Evolutionary conservation across 129 eudicot species (phyloP).

Genomic region (Ambrosia artemisiifolia): DNA sequence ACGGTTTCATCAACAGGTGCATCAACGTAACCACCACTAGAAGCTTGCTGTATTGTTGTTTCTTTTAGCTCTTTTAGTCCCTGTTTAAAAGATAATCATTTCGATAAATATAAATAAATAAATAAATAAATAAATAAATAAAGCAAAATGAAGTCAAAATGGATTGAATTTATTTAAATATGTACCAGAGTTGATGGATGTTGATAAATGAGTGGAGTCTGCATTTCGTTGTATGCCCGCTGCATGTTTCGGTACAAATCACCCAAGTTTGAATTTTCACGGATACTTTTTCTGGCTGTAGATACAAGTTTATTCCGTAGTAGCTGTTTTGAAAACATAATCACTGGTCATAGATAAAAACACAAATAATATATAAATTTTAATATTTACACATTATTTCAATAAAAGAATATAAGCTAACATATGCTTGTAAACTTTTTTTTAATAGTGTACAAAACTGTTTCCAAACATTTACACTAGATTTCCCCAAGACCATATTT

Average conservation of each 20-base stretch:
- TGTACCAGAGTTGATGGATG: slow-evolving; percentile 70
- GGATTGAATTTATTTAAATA: not conserved
- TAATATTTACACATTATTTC: not conserved
- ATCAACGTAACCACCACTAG: slow-evolving; percentile 71
- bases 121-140: not conserved
- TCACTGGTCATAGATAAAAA: slow-evolving; percentile 1
- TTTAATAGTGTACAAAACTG: too few relatives aligned
- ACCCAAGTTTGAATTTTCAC: slow-evolving; percentile 65
- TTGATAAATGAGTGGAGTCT: slow-evolving; percentile 89
- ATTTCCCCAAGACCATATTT: not conserved
- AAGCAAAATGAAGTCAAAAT: not conserved
- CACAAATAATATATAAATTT: not conserved
- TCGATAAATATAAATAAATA: not conserved
- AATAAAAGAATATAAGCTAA: not conserved
- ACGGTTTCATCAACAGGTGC: slow-evolving; percentile 84
- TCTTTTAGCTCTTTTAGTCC: slow-evolving; percentile 91
- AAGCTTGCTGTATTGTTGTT: slow-evolving; percentile 73
- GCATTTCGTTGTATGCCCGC: slow-evolving; percentile 83
- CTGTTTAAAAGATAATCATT: slow-evolving; percentile 34
- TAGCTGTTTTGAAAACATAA: slow-evolving; percentile 47
- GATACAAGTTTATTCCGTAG: slow-evolving; percentile 90
- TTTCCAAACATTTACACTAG: too few relatives aligned
- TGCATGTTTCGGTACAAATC: slow-evolving; percentile 75
- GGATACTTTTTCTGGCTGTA: slow-evolving; percentile 77
- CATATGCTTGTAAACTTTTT: too few relatives aligned